Conservation (phyloP, 345 rosid genomes). For the Moringa oleifera region DNA sequence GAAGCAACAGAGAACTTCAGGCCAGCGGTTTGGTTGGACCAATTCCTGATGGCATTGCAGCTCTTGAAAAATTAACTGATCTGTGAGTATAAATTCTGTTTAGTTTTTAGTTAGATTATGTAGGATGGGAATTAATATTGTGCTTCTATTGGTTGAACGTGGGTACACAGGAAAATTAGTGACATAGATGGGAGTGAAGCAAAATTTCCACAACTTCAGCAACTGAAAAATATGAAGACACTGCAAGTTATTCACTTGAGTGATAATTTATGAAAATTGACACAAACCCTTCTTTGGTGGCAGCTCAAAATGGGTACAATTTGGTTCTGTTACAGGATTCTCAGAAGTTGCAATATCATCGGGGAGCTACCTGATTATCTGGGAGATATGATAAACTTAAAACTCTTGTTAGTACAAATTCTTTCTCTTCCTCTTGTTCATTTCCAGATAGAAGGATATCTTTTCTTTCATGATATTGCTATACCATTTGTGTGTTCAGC, state of each 20-base stretch:
- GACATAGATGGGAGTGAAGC: conserved; percentile 39
- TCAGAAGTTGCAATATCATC: conserved; percentile 51
- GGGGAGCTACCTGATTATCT: conserved; percentile 43
- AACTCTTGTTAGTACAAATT: conserved; percentile 35
- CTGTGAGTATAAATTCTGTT: conserved; percentile 15
- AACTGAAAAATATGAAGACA: conserved; percentile 21
- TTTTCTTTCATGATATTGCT: not conserved
- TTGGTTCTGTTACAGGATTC: conserved; percentile 27
- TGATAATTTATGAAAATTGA: not conserved
- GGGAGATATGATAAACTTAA: conserved; percentile 14
- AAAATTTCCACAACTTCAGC: conserved; percentile 31
- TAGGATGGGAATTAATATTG: no score
- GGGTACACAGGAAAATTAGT: conserved; percentile 42
- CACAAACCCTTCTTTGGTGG: conserved; percentile 8
- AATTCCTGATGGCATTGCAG: conserved; percentile 29
- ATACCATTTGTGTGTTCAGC: not conserved
- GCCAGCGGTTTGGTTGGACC: conserved; percentile 59
- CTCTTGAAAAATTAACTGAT: conserved; percentile 17
- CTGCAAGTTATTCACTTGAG: conserved; percentile 27
- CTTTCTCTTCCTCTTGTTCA: not conserved
- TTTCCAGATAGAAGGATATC: no score
- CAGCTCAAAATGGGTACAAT: not conserved
- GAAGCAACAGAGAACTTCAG: conserved; percentile 29
- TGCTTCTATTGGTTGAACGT: not conserved
- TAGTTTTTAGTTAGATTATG: not conserved